A percentile compares a stretch with the other conserved stretches of the same genome.
These are phyloP conservation scores for Quillaja saponaria DNA, from an alignment of 306 rosid species.

Conservation along the genomic window DNA sequence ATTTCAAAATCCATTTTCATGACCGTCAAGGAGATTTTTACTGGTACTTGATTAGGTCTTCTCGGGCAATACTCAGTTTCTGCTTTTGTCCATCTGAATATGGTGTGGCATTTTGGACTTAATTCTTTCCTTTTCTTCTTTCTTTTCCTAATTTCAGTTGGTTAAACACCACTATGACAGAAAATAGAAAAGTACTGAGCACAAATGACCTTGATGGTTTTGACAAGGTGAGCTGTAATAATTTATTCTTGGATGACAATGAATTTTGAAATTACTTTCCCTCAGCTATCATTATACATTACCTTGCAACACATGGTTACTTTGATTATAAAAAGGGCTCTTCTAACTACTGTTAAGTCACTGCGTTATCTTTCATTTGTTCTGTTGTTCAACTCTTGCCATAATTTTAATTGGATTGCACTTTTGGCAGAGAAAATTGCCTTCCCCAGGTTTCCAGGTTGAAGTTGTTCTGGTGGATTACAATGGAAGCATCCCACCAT, in stretches of 20 bases:
- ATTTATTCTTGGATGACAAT: not conserved
- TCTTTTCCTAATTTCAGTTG: conserved; percentile 58
- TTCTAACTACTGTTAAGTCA: conserved; percentile 24
- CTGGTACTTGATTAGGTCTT: conserved; percentile 55
- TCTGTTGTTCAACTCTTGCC: conserved; percentile 10
- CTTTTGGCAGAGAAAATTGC: conserved; percentile 77
- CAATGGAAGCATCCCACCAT: conserved; percentile 35
- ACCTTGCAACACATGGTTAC: not conserved
- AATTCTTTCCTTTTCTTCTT: conserved; percentile 6
- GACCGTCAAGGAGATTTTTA: conserved; percentile 98
- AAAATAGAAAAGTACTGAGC: conserved; percentile 74
- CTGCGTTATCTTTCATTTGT: conserved; percentile 6
- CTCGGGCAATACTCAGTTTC: not conserved
- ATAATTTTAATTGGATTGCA: conserved; percentile 14
- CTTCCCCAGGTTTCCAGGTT: conserved; percentile 95
- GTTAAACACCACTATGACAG: conserved; percentile 93
- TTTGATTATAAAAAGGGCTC: conserved; percentile 10
- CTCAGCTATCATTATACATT: conserved; percentile 5
- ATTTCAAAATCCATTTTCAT: conserved; percentile 91
- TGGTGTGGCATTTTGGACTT: conserved; percentile 1
- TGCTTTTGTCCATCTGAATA: not conserved
- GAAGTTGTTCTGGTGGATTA: conserved; percentile 84
- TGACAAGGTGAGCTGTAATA: conserved; percentile 66
- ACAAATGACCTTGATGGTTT: conserved; percentile 87
- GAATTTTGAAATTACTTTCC: conserved; percentile 1